Evolutionary conservation across 768 basidiomycete genomes (phyloP), one percentile per base, ranked within the genome.

Genomic region (Lactarius sanguifluus): DNA sequence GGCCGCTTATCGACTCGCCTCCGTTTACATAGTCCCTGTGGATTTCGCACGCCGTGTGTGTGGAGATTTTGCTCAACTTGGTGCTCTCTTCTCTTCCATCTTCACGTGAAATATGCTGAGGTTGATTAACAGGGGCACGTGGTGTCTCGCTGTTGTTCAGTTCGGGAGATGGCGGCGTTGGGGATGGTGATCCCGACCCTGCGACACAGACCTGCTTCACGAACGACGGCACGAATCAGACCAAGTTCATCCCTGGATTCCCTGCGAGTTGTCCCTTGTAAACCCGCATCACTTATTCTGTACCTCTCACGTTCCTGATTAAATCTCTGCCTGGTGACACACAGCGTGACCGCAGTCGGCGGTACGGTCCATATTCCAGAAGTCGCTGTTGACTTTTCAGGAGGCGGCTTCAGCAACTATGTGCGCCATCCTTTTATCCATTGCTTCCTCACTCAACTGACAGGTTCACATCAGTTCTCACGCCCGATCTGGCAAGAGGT

Each of bases 381-480:
- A 73, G 79, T 79, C 16, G 85, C 84, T 0, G 83, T 81, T 1
- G 73, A 67, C 68, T 87, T 89, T 78, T 89, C 87, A 15, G 87
- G 88, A 1, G 90, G 90, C 38, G 89, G 90, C 1, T 92, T 90
- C 77, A 89, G 88, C 71, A 79, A 89, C 68, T 83, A 85, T 58
- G 88, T 89, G 13, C 69, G 82, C 79, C n/a, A 4, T 23, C 23
- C 13, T 38, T n/a, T 23, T 2, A 9, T 23, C 23, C 43, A 5
- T 41, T 13, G 3, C 7, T 1, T 16, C 30, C 4, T 47, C 20
- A 13, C 25, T 3, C 1, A 9, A 2, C 38, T 59, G n/a, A 30
- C 16, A 23, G 8, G 12, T 43, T 2, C 18, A n/a, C 38, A 10
- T 18, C 57, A 86, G 84, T 87, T 85, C 72, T 0, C 67, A 20